A percentile compares a stretch with the other conserved stretches of the same genome.
Conservation (phyloP, 139 green algal species). For the Chlorella sp. region DNA sequence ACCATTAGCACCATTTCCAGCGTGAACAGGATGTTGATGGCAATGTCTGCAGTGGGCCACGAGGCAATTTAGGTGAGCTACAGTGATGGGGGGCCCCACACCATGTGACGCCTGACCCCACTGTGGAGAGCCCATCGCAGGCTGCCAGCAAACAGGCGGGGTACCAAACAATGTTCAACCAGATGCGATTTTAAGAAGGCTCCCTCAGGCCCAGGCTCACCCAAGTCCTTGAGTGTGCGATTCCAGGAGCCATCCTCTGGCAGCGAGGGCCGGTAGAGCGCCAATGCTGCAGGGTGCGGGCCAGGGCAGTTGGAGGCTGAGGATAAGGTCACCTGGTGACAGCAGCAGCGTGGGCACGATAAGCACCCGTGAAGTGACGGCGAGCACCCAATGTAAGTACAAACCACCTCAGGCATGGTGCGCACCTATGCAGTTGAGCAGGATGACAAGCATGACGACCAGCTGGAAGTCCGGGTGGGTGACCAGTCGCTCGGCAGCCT, state of each 20-base stretch:
- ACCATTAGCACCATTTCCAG: conserved; percentile 74
- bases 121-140: no score
- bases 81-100: no score
- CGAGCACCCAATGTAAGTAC: neutral
- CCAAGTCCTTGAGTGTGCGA: conserved; percentile 49
- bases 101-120: no score
- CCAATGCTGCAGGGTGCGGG: conserved; percentile 43
- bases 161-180: no score
- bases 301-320: neutral
- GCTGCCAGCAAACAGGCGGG: neutral
- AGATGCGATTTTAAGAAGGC: no score
- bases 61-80: neutral
- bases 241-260: conserved; percentile 52
- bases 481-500: conserved; percentile 18
- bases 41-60: conserved; percentile 59
- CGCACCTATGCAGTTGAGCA: conserved; percentile 70
- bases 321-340: neutral
- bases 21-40: conserved; percentile 78
- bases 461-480: conserved; percentile 75
- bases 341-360: neutral
- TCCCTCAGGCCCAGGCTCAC: conserved; percentile 44
- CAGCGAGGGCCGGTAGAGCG: conserved; percentile 64
- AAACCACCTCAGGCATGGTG: no score
- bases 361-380: no score
- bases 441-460: conserved; percentile 74